Evolutionary conservation across 2,329 filamentous ascomycete species (phyloP), one percentile per base, ranked within the genome.

Genomic region (Chrysoporthe austroafricana): DNA sequence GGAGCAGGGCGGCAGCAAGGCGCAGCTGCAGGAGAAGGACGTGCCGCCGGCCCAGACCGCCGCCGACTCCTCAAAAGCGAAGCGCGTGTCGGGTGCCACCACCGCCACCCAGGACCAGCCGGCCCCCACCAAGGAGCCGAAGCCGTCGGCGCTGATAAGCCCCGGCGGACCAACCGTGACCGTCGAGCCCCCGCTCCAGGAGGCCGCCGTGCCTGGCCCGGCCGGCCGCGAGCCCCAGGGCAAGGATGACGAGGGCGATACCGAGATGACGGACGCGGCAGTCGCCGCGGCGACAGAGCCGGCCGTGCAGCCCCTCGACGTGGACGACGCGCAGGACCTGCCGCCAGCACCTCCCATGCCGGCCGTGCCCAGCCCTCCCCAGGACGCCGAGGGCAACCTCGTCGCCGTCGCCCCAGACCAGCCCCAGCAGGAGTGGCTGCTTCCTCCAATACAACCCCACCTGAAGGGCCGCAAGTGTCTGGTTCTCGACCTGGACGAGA

Each of bases 401-500:
- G 76, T 84, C 63, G 84, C 85, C 61, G 50, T 32, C 32, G 78
- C 79, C 8, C 79, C 80, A 26, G 77, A 77, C 18, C 80, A 79
- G 14, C 80, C 85, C 74, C 80, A 84, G 62, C 88, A 87, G 72
- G 89, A 90, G 74, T 93, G 87, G 80, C 84, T 99, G 46, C 82
- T 99, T 65, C 94, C 94, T n/a, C 90, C 94, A 0, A 87, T 95
- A 72, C 85, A 89, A 52, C 90, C 93, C 36, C 90, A 92, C 73
- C 88, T 96, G 74, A 89, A 91, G 78, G 93, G 94, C 39, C 90
- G 92, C 76, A 99, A 99, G 79, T 99, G 96, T 74, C 83, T 99
- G 52, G 95, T 99, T 21, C 85, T 99, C 58, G 96, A 99, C 82
- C 83, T 99, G 70, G 96, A 99, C 73, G 96, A 99, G 79, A 99